A percentile compares a stretch with the other conserved stretches of the same genome.
These are phyloP conservation scores for Starmera dryadoides DNA, from an alignment of 805 yeast genomes.

Conservation along the genomic window DNA sequence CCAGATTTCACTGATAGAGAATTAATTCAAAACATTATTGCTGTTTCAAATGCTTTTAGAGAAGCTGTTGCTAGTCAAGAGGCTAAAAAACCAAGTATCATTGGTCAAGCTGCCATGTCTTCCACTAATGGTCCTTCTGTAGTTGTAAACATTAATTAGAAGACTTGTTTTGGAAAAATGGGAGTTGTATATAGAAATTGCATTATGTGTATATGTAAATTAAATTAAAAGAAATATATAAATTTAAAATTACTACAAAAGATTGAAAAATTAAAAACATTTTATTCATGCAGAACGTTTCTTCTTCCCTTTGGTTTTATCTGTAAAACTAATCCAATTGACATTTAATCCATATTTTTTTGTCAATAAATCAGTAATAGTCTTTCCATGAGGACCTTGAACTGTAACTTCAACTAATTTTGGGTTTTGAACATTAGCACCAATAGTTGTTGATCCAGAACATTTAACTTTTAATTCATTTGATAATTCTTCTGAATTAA, in stretches of 20 bases:
- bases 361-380: constrained; percentile 49
- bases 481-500: constrained; percentile 60
- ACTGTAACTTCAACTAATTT: constrained; percentile 64
- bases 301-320: constrained; percentile 53
- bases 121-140: constrained; percentile 79
- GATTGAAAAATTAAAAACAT: constrained; percentile 6
- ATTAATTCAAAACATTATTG: constrained; percentile 60
- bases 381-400: constrained; percentile 81
- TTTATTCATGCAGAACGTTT: constrained; percentile 8
- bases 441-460: constrained; percentile 81
- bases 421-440: constrained; percentile 49
- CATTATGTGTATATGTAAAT: neutral
- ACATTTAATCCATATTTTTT: constrained; percentile 55
- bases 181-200: neutral
- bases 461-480: constrained; percentile 69
- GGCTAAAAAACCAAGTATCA: constrained; percentile 56
- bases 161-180: neutral
- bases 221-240: too few relatives aligned
- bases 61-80: constrained; percentile 47
- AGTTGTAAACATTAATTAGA: constrained; percentile 37
- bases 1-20: constrained; percentile 74
- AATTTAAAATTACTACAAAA: constrained; percentile 5
- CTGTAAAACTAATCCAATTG: constrained; percentile 58
- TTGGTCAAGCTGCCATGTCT: constrained; percentile 63
- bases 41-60: constrained; percentile 56